Base-by-base conservation (phyloP, 805 yeast species). In the Clavispora fructus region DNA sequence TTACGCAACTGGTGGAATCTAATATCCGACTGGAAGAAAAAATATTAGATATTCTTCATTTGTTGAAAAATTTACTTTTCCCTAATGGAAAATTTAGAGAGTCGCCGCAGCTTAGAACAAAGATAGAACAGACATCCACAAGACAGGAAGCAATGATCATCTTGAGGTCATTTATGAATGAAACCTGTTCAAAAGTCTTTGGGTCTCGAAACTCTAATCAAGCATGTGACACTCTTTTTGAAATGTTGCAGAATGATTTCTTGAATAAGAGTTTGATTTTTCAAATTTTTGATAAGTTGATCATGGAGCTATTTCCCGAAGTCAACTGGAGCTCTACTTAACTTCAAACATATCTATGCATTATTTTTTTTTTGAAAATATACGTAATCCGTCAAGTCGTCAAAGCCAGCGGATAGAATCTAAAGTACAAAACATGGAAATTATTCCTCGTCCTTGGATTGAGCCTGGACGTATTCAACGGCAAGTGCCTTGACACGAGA, bases 401-500 rank as follows among this genome's bases (percentile, higher is more conserved):
- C 14, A 31, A 6, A 14, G n/a, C 35, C 8, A 14, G 7, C 23
- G 32, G 25, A 39, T n/a, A 14, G 25, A 32, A 32, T 17, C 25
- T 31, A 31, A 41, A 35, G 23, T 42, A 37, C 45, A 42, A n/a
- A 10, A 37, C 23, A 33, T 7, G 23, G 39, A 25, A 26, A 14
- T 25, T 40, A 43, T 33, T 48, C 54, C 37, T 49, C 56, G 25
- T 42, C 47, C 42, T 53, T 49, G 29, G 53, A 31, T 19, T 55
- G 54, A 25, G 58, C 47, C 53, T 73, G 68, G 39, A 82, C 91
- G 58, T 76, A 90, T 59, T 88, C 94, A 37, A 82, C 80, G 29
- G 98, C 98, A 69, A 85, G 86, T 16, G 95, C 88, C 73, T 89
- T 91, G 44, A 91, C 97, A 52, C 87, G 83, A 52, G 87, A 94